Evolutionary conservation across 495 filamentous ascomycete genomes (phyloP), one percentile per base, ranked within the genome.

Genomic region (Trichoderma asperelloides): DNA sequence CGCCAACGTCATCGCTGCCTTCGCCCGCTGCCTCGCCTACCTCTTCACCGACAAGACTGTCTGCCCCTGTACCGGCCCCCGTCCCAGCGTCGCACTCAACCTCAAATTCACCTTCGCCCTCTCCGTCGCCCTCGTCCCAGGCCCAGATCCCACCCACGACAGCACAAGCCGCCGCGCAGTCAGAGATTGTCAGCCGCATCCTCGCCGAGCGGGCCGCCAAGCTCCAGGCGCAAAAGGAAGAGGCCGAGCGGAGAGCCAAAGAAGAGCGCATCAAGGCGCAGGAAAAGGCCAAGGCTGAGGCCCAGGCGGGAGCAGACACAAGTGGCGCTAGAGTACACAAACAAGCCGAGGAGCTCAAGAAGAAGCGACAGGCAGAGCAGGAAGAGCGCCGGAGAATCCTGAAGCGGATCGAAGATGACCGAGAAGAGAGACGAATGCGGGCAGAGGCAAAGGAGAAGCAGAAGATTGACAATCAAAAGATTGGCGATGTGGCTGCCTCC

Each of bases 341-440:
- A 57, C 84, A 86, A 68, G 79, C 79, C n/a, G 79, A 81, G 45
- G 70, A 80, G 62, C 74, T 86, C 47, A 78, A 79, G 65, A 81
- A 81, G 65, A 76, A 78, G 49, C 78, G 85, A 68, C 71, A 77
- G n/a, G 84, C 86, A 16, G 86, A 84, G 0, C 74, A 79, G 43
- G 82, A 83, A 60, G 88, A 90, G 70, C 79, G 88, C 23, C 78
- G 82, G 63, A 78, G 88, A 0, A 86, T 90, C 43, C 75, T 88
- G 55, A 81, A 79, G 64, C 81, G 81, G 57, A 86, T 90, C 66
- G 87, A 89, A 63, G 82, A 89, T 69, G 89, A 93, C 75, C 90
- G 87, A 73, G 79, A 77, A 2, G 87, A 86, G 64, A 83, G 91
- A 16, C 80, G 78, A 45, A 79, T 79, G 25, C 77, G 79, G 16